Evolutionary conservation across 169 alveolate genomes (phyloP), one percentile per base, ranked within the genome.

Genomic region (Eimeria sp.): DNA sequence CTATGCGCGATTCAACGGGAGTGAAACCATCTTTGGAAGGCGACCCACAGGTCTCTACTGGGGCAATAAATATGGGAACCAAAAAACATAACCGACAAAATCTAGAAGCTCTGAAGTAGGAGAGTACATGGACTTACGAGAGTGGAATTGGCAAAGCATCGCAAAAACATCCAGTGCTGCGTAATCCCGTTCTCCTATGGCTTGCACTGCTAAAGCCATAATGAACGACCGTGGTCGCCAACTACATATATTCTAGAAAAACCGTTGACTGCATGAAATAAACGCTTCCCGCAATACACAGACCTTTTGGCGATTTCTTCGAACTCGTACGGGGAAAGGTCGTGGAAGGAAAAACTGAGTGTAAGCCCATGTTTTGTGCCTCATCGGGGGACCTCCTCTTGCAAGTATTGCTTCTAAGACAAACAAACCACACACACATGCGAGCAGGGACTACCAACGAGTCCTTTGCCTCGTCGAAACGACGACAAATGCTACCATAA

Each of bases 341-440:
- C 57, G 14, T 40, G 83, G 54, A 40, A 0, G 54, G 5, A 0
- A 16, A 40, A 40, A 73, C 27, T 14, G 11, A 30, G 88, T 47
- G 49, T 20, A n/a, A 22, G 45, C 67, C 70, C 11, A 25, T 20
- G 88, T 47, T 1, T 20, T 47, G 25, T 20, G 83, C 27, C n/a
- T 73, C 30, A 47, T 14, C 49, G 65, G 88, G 61, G 67, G 47
- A n/a, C 4, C 45, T 78, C 88, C 2, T 47, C 65, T 47, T 63
- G 70, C 88, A 78, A 78, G 13, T 25, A 47, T 25, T 78, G 45
- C 88, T 49, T 78, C 88, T 78, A 25, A 10, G 65, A n/a, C 49
- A 78, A n/a, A 27, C 65, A 27, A 1, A 45, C 34, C 65, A 78
- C 40, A 78, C 47, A 47, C n/a, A 9, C n/a, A 18, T 45, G 88